phyloP scores from a whole-genome alignment of 768 basidiomycete species.

The Phylloporus rhodoxanthus region DNA sequence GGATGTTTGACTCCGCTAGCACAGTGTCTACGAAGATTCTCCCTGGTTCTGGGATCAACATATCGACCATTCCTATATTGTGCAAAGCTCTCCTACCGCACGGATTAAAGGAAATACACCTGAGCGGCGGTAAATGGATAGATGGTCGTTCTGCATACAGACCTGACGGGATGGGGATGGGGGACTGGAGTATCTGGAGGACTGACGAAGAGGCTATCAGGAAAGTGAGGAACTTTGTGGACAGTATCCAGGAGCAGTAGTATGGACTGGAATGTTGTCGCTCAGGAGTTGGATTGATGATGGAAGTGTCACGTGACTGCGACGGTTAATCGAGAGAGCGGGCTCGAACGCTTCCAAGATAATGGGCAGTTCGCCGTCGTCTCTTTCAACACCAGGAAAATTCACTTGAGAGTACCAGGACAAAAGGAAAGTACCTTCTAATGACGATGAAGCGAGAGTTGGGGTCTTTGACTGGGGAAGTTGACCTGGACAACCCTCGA shows the following conservation, averaged over 20 bases:
- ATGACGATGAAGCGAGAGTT: constrained; percentile 51
- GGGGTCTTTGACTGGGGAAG: constrained; percentile 32
- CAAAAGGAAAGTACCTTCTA: constrained; percentile 12
- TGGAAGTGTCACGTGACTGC: constrained; percentile 25
- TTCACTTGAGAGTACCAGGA: constrained; percentile 23
- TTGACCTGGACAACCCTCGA: constrained; percentile 42
- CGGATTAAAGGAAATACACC: constrained; percentile 63
- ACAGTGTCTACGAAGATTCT: constrained; percentile 38
- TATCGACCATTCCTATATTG: constrained; percentile 44
- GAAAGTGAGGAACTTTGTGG: constrained; percentile 45
- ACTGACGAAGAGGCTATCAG: constrained; percentile 50
- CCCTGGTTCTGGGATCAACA: constrained; percentile 73
- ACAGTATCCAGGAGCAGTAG: constrained; percentile 15
- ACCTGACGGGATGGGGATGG: constrained; percentile 65
- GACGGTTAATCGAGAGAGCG: constrained; percentile 15
- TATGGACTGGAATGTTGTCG: neutral
- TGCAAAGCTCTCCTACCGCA: constrained; percentile 47
- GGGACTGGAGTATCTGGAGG: constrained; percentile 67
- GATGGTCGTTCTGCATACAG: constrained; percentile 48
- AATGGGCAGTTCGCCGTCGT: constrained; percentile 30
- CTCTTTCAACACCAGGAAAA: constrained; percentile 22
- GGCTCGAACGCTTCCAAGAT: constrained; percentile 27
- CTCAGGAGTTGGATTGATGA: neutral
- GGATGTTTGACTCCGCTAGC: constrained; percentile 31
- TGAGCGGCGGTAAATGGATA: constrained; percentile 67